Conservation (phyloP, 2,329 filamentous ascomycete species). For the Trichoderma hamatum region DNA sequence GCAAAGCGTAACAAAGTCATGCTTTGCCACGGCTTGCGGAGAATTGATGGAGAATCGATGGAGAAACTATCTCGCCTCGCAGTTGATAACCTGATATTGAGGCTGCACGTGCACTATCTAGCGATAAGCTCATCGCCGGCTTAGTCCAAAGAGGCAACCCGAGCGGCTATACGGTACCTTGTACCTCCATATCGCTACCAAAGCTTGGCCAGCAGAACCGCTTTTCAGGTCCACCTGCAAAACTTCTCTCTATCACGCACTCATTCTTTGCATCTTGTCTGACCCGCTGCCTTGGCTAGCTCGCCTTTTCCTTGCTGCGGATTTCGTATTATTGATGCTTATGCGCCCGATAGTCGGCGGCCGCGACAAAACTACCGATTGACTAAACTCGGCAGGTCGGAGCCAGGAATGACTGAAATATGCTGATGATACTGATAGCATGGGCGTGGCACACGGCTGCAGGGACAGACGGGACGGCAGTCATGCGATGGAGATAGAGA, state of each 20-base stretch:
- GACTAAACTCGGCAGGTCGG: constrained; percentile 15
- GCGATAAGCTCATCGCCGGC: not conserved
- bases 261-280: not conserved
- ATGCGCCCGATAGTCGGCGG: constrained; percentile 13
- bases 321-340: constrained; percentile 5
- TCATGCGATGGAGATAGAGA: constrained; percentile 1
- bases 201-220: constrained; percentile 16
- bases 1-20: not conserved
- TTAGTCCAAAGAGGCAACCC: constrained; percentile 11
- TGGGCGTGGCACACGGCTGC: constrained; percentile 2
- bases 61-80: constrained; percentile 9
- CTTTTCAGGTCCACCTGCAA: constrained; percentile 25
- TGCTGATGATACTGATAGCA: not conserved
- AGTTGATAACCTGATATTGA: not conserved
- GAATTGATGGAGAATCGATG: constrained; percentile 5
- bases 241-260: constrained; percentile 21
- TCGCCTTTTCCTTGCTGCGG: not conserved
- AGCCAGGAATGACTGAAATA: not conserved
- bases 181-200: not conserved
- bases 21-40: not conserved
- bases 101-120: not conserved
- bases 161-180: not conserved
- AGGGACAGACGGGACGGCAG: not conserved
- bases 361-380: constrained; percentile 11
- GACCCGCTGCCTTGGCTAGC: constrained; percentile 5